Evolutionary conservation across 2,329 filamentous ascomycete species (phyloP).

Genomic region (Claviceps pazoutovae): DNA sequence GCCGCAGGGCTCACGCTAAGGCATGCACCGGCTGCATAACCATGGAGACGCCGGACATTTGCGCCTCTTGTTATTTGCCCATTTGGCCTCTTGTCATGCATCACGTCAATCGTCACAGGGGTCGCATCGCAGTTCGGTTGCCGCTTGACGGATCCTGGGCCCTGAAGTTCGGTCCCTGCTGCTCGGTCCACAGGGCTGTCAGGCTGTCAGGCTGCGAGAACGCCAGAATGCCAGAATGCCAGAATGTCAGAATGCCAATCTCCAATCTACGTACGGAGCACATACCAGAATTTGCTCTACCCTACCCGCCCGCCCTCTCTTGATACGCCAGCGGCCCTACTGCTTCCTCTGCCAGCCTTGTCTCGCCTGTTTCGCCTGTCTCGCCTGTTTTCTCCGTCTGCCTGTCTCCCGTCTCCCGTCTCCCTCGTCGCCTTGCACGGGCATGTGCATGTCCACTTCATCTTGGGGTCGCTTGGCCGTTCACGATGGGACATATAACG

Average conservation of each 20-base stretch:
- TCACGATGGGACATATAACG: constrained; percentile 6
- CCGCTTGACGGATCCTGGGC: too few species aligned
- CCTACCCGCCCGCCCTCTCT: background rate
- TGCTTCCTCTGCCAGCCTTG: background rate
- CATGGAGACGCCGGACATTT: too few species aligned
- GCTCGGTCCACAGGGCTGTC: background rate
- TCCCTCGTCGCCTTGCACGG: background rate
- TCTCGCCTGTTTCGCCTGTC: background rate
- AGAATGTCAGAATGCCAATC: too few species aligned
- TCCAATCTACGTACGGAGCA: too few species aligned
- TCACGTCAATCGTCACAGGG: too few species aligned
- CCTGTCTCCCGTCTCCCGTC: background rate
- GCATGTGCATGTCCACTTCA: background rate
- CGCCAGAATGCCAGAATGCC: background rate
- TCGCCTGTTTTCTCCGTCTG: background rate
- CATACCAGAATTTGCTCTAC: background rate
- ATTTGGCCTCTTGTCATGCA: too few species aligned
- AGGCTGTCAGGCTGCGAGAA: background rate
- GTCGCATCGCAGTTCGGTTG: too few species aligned
- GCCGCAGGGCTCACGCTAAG: too few species aligned
- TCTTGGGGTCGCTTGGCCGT: background rate
- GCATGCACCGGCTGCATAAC: too few species aligned
- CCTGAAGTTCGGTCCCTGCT: too few species aligned
- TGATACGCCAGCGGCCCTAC: background rate
- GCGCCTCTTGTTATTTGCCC: too few species aligned